Evolutionary conservation across 2,329 filamentous ascomycete species (phyloP), one percentile per base, ranked within the genome.

Genomic region (Emericellopsis cladophorae): DNA sequence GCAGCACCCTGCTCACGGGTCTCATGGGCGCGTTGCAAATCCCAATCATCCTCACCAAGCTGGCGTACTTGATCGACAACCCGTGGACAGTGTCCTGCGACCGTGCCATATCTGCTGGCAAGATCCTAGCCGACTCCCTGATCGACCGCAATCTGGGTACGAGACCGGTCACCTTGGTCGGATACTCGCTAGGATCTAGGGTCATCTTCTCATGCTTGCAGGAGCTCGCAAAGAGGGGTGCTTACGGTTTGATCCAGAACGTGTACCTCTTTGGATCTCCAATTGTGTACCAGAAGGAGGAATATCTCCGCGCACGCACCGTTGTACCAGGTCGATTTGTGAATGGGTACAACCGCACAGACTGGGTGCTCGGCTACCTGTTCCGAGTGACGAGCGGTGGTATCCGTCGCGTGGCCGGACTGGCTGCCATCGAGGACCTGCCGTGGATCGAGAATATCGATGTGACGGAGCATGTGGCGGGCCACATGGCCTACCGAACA

Each of bases 61-160:
- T 98, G 9, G 79, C 90, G 1, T 98, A 98, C 55, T 72, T 98
- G 16, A 95, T 98, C 49, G 92, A 98, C 60, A 98, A 98, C 54
- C 92, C 92, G 0, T 98, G 92, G 92, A 87, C 84, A 22, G 89
- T 95, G n/a, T 96, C 92, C 2, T 74, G 95, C 39, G 87, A 92
- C 52, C 79, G 92, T 51, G 92, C 92, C 24, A 89, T 84, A 52
- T 73, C 85, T 42, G 86, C 90, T 7, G 92, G 92, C 4, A 73
- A 95, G 37, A 94, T 98, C 56, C 72, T 98, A 41, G 92, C 92
- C 2, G 92, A 98, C 59, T 95, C 90, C 0, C 68, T 98, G 29
- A 84, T 94, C 45, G 88, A 95, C 51, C 79, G 88, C 38, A 95
- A 93, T 55, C 69, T 98, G 16, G 92, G 92, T 14, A 87, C 88